Base-by-base conservation (phyloP, 805 yeast genomes). In the Huiozyma sinensis region DNA sequence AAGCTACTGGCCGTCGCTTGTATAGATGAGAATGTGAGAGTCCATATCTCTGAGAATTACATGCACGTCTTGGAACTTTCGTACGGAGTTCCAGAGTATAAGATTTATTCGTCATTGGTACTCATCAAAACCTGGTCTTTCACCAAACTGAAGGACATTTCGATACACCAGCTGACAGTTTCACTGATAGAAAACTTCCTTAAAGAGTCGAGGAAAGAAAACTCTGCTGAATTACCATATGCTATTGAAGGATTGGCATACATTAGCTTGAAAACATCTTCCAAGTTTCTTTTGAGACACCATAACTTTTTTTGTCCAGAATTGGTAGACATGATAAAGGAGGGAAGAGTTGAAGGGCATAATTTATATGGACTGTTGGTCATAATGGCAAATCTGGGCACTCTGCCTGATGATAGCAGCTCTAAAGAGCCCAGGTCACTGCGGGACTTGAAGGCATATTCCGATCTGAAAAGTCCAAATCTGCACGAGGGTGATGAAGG, bases 111-210 rank as follows among this genome's bases (percentile, higher is more conserved):
- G 0, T 65, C 73, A 0, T 53, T 77, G 34, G 72, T 73, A 4
- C 52, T 77, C n/a, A 61, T 76, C 6, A 80, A 80, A 55, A 58
- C 77, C 2, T 79, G 83, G 83, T 70, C 71, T 41, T 67, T 71
- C 44, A 58, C 73, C 0, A 65, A 70, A 36, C 56, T 67, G 32
- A 64, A 56, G 9, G 53, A 57, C 6, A 40, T 60, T 2, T 47
- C 52, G 6, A 40, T 70, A 4, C 55, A 66, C 10, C 58, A 65
- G 2, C 47, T 73, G 24, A 55, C 63, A 17, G 53, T 60, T 11
- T 54, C 66, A 7, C 58, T 67, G 12, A 33, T 54, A 1, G 43
- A 51, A 0, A 44, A 50, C 3, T 43, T 55, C 33, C 36, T 48
- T 3, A 36, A 12, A 4, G 28, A 42, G 28, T n/a, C 9, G 29